These are phyloP conservation scores for Jimgerdemannia lactiflua DNA, from an alignment of 192 early-diverging fungal species.

Conservation along the genomic window DNA sequence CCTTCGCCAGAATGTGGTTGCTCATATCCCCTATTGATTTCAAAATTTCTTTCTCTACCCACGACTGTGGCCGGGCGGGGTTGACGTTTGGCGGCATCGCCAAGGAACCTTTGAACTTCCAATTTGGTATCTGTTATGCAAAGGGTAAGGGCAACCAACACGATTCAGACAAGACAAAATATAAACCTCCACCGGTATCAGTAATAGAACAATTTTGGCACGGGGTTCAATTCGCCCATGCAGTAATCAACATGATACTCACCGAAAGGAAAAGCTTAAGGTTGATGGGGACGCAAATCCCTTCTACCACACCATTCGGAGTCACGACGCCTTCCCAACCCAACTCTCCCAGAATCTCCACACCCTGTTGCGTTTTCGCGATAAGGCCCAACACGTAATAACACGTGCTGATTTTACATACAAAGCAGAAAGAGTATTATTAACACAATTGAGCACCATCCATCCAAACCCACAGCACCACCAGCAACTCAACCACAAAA, in stretches of 20 bases:
- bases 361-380: conserved; percentile 63
- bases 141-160: background rate
- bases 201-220: too few relatives aligned
- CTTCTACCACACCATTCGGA: conserved; percentile 44
- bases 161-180: background rate
- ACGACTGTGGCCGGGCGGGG: conserved; percentile 25
- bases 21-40: conserved; percentile 72
- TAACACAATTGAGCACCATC: too few relatives aligned
- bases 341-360: conserved; percentile 65
- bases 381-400: conserved; percentile 73
- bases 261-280: conserved; percentile 60
- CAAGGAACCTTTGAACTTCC: conserved; percentile 37
- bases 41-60: conserved; percentile 61
- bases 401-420: conserved; percentile 54
- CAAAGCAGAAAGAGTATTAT: background rate
- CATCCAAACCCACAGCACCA: too few relatives aligned
- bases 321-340: conserved; percentile 73
- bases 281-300: conserved; percentile 67
- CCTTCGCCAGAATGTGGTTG: conserved; percentile 79
- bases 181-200: background rate
- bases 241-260: conserved; percentile 3
- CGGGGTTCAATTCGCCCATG: too few relatives aligned
- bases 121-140: conserved; percentile 37
- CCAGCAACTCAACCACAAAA: background rate
- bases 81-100: conserved; percentile 39